Conservation (phyloP, 2,329 filamentous ascomycete species). For the Cryphonectria naterciae region DNA sequence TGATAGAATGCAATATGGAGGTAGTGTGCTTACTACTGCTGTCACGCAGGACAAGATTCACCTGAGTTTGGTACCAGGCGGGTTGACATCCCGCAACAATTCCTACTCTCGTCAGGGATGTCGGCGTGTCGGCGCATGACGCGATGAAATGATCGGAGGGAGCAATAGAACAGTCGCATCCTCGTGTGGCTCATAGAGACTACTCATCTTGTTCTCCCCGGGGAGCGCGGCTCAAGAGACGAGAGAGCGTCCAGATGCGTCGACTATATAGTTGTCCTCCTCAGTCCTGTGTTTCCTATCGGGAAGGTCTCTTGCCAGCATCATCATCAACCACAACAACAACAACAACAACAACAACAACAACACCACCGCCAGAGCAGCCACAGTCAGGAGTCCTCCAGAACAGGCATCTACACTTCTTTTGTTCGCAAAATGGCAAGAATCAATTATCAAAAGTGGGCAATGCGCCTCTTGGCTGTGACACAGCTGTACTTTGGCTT, state of each 20-base stretch:
- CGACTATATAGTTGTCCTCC: conserved; percentile 8
- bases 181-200: neutral
- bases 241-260: neutral
- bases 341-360: no score
- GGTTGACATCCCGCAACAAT: conserved; percentile 9
- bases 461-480: conserved; percentile 13
- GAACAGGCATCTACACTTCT: neutral
- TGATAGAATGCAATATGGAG: neutral
- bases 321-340: neutral
- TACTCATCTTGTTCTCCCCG: conserved; percentile 6
- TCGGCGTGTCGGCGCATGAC: conserved; percentile 25
- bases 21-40: neutral
- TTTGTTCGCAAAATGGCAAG: conserved; percentile 5
- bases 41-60: neutral
- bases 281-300: neutral
- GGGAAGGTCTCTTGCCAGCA: conserved; percentile 12
- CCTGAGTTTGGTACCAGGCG: neutral
- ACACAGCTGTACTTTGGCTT: conserved; percentile 20
- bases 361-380: neutral
- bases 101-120: neutral
- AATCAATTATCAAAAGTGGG: conserved; percentile 6
- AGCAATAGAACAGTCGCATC: conserved; percentile 2
- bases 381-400: neutral
- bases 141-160: conserved; percentile 8
- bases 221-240: neutral